These are phyloP conservation scores for Aurantiochytrium sp. DNA, from an alignment of 108 stramenopile species.

Conservation along the genomic window DNA sequence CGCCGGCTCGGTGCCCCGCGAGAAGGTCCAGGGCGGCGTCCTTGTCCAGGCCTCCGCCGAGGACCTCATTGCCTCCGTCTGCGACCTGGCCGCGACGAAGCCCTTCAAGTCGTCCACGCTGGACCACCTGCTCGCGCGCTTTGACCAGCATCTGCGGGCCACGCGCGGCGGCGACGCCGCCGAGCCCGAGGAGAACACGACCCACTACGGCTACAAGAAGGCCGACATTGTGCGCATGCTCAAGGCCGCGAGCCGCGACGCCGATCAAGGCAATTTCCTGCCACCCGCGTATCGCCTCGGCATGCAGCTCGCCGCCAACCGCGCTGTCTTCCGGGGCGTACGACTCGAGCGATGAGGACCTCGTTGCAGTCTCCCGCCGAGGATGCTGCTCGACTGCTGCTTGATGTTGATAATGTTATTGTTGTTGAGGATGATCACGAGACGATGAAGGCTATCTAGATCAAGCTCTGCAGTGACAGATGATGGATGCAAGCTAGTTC, in stretches of 20 bases:
- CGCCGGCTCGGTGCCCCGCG: slow-evolving; percentile 36
- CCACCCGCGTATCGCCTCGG: background rate
- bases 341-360: background rate
- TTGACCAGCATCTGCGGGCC: background rate
- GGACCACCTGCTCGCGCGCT: background rate
- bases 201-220: slow-evolving; percentile 21
- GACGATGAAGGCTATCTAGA: no score
- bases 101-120: background rate
- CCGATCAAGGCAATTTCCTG: background rate
- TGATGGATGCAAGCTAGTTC: no score
- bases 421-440: no score
- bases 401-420: no score
- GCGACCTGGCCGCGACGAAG: background rate
- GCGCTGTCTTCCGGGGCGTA: background rate
- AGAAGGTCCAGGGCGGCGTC: slow-evolving; percentile 42
- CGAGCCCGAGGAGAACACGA: background rate
- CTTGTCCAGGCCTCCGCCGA: slow-evolving; percentile 50
- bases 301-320: background rate
- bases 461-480: no score
- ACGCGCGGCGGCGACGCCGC: slow-evolving; percentile 8
- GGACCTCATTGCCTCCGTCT: slow-evolving; percentile 21
- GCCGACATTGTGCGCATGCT: background rate
- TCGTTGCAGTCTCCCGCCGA: no score
- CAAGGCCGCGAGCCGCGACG: background rate
- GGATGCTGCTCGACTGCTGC: no score